Base-by-base conservation (phyloP, 1,139 yeast genomes). In the Kodamaea plutei region DNA sequence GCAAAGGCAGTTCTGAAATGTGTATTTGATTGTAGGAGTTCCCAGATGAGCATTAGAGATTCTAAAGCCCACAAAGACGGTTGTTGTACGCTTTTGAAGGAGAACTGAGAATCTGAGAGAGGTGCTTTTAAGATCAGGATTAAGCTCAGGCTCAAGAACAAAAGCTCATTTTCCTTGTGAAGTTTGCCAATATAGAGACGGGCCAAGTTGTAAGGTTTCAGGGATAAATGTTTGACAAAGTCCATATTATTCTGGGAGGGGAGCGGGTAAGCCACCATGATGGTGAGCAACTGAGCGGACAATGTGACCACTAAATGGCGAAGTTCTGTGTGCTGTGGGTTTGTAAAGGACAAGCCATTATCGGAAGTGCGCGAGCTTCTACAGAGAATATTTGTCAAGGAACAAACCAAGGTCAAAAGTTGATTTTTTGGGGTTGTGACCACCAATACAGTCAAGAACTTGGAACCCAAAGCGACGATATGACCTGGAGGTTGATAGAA, bases 1-100 rank as follows among this genome's bases (percentile, higher is more conserved):
- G 73, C 64, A 19, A 83, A 59, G 34, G 72, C 59, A 6, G 58
- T 49, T 39, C 69, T 69, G 44, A 79, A 77, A 20, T 50, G 48
- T 35, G 61, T 63, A 54, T 89, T 89, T 44, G 88, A 79, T 50
- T 84, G 93, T 23, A 76, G 59, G 30, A 87, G 56, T 47, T 84
- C 95, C 85, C 95, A 84, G 13, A 83, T 48, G 6, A 89, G 51
- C 55, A 83, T 69, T 4, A 76, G 52, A 14, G 74, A 51, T 45
- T 84, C 91, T 3, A 60, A 52, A 3, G 75, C 53, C 76, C 83
- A 70, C 2, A 67, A 44, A 0, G 79, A 66, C 1, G 79, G 64
- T 8, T 54, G 56, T 3, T 21, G 29, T 8, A 34, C 24, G 4
- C 34, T 8, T 22, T 41, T 42, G 10, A 53, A 29, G 8, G 47